A percentile compares a stretch with the other conserved stretches of the same genome.
phyloP scores from a whole-genome alignment of 164 flowering plant genomes.

The Euptelea pleiosperma region DNA sequence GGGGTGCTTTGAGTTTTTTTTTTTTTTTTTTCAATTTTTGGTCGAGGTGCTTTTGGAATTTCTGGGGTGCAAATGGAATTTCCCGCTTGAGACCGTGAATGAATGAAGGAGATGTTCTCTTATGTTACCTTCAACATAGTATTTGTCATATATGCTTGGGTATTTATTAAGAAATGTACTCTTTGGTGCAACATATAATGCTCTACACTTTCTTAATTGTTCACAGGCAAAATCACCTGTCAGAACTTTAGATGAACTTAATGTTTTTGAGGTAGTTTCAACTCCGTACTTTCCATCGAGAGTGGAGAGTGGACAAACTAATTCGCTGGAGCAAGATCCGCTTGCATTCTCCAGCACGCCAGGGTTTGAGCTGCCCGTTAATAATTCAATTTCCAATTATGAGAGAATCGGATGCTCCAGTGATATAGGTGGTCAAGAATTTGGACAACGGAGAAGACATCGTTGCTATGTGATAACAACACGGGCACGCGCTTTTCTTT shows the following conservation, averaged over 20 bases:
- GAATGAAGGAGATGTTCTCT: no score
- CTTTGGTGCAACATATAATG: not conserved
- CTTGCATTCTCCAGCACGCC: slow-evolving; percentile 11
- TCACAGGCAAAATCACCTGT: slow-evolving; percentile 89
- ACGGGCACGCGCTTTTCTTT: slow-evolving; percentile 86
- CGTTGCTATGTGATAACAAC: slow-evolving; percentile 76
- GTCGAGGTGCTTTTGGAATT: no score
- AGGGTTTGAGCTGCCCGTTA: slow-evolving; percentile 18
- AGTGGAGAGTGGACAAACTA: slow-evolving; percentile 36
- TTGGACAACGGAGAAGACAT: slow-evolving; percentile 69
- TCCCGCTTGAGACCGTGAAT: no score
- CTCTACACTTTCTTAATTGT: not conserved
- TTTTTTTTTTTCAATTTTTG: no score
- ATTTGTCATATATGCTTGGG: not conserved
- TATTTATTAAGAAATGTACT: not conserved
- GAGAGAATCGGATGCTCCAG: slow-evolving; percentile 6
- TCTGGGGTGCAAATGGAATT: no score
- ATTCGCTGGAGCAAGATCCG: slow-evolving; percentile 12
- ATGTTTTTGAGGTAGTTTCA: slow-evolving; percentile 58
- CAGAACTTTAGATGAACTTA: slow-evolving; percentile 82
- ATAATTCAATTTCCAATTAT: slow-evolving; percentile 8
- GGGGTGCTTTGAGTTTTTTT: no score
- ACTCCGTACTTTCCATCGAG: slow-evolving; percentile 64
- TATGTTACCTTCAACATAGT: no score
- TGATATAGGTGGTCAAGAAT: slow-evolving; percentile 30